A percentile compares a stretch with the other conserved stretches of the same genome.
phyloP scores from a whole-genome alignment of 75 land plant genomes.

The Picea sitchensis region DNA sequence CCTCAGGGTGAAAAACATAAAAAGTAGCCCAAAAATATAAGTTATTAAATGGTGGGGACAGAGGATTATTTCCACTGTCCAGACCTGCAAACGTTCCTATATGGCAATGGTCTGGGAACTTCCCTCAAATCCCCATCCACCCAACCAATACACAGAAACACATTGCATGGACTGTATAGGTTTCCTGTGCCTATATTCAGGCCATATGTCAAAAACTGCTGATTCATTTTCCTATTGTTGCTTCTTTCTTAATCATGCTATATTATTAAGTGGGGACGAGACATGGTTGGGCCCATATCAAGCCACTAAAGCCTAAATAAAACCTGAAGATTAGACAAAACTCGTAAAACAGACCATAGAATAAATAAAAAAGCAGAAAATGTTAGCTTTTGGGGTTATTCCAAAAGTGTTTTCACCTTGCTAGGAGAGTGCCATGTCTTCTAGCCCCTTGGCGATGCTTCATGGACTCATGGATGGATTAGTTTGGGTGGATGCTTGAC shows the following conservation, averaged over 20 bases:
- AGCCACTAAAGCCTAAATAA: neutral
- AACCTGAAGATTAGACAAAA: neutral
- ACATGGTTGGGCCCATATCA: no score
- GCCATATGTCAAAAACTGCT: neutral
- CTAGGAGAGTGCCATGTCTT: no score
- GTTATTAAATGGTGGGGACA: neutral
- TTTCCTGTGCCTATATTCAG: neutral
- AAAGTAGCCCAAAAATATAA: neutral
- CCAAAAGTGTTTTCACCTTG: no score
- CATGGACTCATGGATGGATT: no score
- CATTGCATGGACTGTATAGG: neutral
- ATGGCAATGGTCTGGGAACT: neutral
- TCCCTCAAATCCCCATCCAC: neutral
- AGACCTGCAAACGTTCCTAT: neutral
- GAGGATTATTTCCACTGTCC: neutral
- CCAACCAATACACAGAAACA: neutral
- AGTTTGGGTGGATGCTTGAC: no score
- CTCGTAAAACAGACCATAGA: neutral
- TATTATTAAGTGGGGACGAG: no score
- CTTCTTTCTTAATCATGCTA: neutral
- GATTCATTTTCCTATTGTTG: neutral
- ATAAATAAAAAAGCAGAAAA: neutral
- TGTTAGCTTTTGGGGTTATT: no score
- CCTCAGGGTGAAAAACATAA: neutral
- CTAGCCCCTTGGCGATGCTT: no score